Base-by-base conservation (phyloP, 2,329 filamentous ascomycete species). In the Fusarium kyushuense region DNA sequence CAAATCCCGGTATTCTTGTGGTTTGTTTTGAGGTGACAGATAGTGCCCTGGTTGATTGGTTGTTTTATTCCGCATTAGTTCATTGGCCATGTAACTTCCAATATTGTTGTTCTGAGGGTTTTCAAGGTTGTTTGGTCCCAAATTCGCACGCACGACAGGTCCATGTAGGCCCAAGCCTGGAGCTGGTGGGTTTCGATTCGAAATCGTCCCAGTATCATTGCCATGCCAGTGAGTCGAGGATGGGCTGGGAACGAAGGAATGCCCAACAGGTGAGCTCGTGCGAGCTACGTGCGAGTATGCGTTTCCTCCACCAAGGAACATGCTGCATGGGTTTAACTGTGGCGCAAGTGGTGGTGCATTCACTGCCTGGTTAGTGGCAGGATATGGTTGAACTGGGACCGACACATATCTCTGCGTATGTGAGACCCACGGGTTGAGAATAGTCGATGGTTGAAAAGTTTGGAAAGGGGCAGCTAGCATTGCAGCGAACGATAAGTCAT, bases 181-280 rank as follows among this genome's bases (percentile, higher is more conserved):
- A 14, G 32, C 10, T 7, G 36, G 38, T 16, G 14, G 9, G 38
- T 25, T 30, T 19, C 12, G 10, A 19, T 16, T 23, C 21, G 33
- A n/a, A 29, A 7, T n/a, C 27, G 47, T 13, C 9, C 19, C 59
- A 16, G 12, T 4, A 3, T 12, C n/a, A 5, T 54, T 23, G 12
- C 21, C 19, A 16, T 45, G 25, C 16, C 42, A 21, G 4, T 58
- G 52, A 14, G 11, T 35, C 35, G 35, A 33, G 8, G 52, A 14
- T 11, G 57, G 21, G 7, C 57, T 54, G 16, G 59, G 54, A n/a
- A 48, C 42, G 29, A 75, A 60, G 4, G 60, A 69, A 27, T 70
- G 60, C 43, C 55, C 70, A 3, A 78, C 59, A 14, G 75, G 75
- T 10, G 77, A 79, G 27, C 72, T 62, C 11, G 76, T 60, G 2